Evolutionary conservation across 2,329 filamentous ascomycete species (phyloP).

Genomic region (Trichoderma endophyticum): DNA sequence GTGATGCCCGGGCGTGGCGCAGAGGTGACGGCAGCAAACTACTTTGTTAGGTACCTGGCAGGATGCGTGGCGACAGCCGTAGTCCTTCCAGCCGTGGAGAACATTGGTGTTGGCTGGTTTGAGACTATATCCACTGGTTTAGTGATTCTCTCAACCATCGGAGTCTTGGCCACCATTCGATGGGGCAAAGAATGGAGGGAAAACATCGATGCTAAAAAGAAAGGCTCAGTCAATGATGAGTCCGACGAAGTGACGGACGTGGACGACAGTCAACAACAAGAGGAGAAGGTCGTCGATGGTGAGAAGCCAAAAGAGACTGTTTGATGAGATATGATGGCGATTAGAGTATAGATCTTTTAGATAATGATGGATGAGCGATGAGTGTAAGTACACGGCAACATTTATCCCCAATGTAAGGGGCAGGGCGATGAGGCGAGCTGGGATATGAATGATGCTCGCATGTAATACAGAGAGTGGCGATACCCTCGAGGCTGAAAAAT

Average conservation of each 20-base stretch:
- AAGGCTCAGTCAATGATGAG: background rate
- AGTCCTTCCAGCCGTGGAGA: constrained; percentile 70
- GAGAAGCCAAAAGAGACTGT: background rate
- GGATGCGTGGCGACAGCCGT: constrained; percentile 67
- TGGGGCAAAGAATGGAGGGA: constrained; percentile 42
- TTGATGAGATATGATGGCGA: background rate
- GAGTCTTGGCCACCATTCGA: constrained; percentile 37
- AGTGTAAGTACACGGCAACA: background rate
- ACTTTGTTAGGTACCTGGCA: constrained; percentile 73
- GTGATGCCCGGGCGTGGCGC: constrained; percentile 67
- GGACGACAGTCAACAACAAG: background rate
- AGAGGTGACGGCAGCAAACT: constrained; percentile 78
- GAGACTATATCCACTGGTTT: constrained; percentile 57
- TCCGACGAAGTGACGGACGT: constrained; percentile 12
- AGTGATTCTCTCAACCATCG: constrained; percentile 36
- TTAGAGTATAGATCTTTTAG: background rate
- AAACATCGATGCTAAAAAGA: constrained; percentile 28
- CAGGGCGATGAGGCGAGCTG: background rate
- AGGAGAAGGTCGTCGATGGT: background rate
- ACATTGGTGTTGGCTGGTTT: constrained; percentile 79
- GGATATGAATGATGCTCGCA: background rate
- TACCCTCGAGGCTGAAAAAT: background rate
- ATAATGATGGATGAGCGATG: background rate
- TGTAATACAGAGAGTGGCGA: background rate
- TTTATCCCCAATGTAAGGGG: background rate